These are phyloP conservation scores for Lactarius hatsudake DNA, from an alignment of 768 basidiomycete species.

Conservation along the genomic window DNA sequence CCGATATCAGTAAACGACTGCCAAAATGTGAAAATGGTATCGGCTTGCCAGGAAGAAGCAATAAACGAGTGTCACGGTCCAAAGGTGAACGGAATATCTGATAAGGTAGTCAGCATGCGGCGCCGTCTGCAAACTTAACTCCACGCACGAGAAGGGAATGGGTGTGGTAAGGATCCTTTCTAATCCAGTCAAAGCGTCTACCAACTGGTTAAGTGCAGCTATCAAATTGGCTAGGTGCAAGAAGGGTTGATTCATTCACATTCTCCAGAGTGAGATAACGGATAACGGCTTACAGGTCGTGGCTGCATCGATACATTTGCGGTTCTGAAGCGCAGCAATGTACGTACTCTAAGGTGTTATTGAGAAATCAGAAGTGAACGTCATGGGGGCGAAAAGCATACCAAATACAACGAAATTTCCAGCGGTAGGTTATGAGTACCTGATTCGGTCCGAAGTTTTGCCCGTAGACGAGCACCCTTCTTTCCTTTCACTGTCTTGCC, in stretches of 20 bases:
- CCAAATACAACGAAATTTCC: constrained; percentile 67
- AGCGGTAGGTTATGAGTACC: constrained; percentile 60
- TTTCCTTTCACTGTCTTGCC: constrained; percentile 59
- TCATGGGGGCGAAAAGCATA: constrained; percentile 32
- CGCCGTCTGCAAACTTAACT: background rate
- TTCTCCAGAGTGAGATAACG: constrained; percentile 1
- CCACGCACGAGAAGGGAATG: constrained; percentile 66
- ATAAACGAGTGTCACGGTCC: constrained; percentile 62
- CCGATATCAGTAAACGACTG: constrained; percentile 12
- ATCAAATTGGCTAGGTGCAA: constrained; percentile 44
- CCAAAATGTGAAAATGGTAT: background rate
- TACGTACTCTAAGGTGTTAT: constrained; percentile 60
- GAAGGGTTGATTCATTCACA: background rate
- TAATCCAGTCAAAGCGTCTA: constrained; percentile 64
- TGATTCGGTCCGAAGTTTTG: constrained; percentile 43
- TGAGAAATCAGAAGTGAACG: background rate
- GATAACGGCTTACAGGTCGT: constrained; percentile 50
- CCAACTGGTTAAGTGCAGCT: constrained; percentile 49
- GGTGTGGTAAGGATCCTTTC: constrained; percentile 75
- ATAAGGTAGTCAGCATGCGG: constrained; percentile 4
- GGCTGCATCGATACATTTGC: constrained; percentile 55
- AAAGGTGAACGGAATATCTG: constrained; percentile 67
- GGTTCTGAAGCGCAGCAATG: constrained; percentile 54
- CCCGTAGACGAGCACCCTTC: constrained; percentile 54
- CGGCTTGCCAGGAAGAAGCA: constrained; percentile 56